A percentile compares a stretch with the other conserved stretches of the same genome.
phyloP scores from a whole-genome alignment of 1,284 basidiomycete genomes.

The Trichosporon sp. region DNA sequence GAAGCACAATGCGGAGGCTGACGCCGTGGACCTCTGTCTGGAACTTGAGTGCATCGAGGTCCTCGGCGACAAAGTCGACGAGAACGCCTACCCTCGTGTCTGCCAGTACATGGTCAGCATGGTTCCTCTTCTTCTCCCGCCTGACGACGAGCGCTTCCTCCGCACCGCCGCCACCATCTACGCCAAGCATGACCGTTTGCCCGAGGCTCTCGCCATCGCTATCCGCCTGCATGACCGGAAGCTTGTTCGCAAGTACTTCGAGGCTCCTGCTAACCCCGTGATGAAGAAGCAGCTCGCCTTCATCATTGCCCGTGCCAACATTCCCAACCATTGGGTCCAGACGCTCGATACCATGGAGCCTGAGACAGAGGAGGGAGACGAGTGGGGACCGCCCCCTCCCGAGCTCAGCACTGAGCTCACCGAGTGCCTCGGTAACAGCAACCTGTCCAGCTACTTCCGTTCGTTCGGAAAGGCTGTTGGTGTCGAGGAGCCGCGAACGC shows the following conservation, averaged over 20 bases:
- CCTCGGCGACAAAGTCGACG: conserved; percentile 70
- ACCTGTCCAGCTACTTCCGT: conserved; percentile 77
- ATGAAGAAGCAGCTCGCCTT: conserved; percentile 97
- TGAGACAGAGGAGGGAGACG: conserved; percentile 52
- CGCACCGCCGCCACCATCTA: conserved; percentile 87
- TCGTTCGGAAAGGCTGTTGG: conserved; percentile 93
- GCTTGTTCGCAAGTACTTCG: conserved; percentile 74
- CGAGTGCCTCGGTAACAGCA: conserved; percentile 77
- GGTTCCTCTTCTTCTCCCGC: conserved; percentile 84
- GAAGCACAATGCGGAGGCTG: conserved; percentile 93
- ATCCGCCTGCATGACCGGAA: conserved; percentile 78
- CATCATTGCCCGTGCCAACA: conserved; percentile 84
- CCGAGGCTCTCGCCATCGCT: conserved; percentile 83
- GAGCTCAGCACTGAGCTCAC: conserved; percentile 77
- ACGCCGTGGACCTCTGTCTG: conserved; percentile 92
- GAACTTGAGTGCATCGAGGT: conserved; percentile 87
- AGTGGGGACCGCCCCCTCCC: conserved; percentile 41
- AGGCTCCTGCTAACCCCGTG: conserved; percentile 74
- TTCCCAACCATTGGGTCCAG: conserved; percentile 86
- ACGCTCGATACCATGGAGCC: conserved; percentile 50
- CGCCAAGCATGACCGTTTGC: conserved; percentile 77
- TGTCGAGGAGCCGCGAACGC: conserved; percentile 78
- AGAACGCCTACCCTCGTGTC: conserved; percentile 76
- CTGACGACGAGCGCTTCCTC: conserved; percentile 88
- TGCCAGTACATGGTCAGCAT: conserved; percentile 98